Conservation (phyloP, 306 rosid genomes). For the Albizia julibrissin region DNA sequence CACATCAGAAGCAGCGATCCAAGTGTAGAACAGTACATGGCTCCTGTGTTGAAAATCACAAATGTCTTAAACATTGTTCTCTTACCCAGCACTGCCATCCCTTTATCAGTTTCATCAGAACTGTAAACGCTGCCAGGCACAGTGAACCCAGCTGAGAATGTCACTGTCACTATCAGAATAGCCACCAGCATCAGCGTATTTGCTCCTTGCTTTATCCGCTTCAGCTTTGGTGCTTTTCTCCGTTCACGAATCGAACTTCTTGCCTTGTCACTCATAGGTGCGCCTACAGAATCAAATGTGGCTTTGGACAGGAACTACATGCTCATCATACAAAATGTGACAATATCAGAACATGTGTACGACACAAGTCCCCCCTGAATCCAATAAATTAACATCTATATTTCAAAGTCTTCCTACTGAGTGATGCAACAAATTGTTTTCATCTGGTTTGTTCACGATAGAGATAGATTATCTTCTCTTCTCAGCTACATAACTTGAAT, state of each 20-base stretch:
- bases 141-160: background rate
- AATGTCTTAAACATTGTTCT: background rate
- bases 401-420: too few relatives aligned
- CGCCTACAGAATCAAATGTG: background rate
- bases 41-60: background rate
- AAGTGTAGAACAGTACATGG: constrained; percentile 3
- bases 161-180: background rate
- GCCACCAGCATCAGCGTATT: background rate
- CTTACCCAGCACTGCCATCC: background rate
- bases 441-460: too few relatives aligned
- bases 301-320: background rate
- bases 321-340: background rate
- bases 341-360: too few relatives aligned
- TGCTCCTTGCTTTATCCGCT: background rate
- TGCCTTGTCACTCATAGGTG: background rate
- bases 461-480: too few relatives aligned
- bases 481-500: too few relatives aligned
- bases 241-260: background rate
- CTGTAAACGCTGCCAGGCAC: background rate
- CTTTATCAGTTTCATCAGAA: background rate
- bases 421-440: too few relatives aligned
- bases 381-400: too few relatives aligned
- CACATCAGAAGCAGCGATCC: background rate
- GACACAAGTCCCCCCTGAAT: too few relatives aligned
- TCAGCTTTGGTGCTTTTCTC: background rate